Base-by-base conservation (phyloP, 495 filamentous ascomycete genomes). In the Achaetomiella virescens region DNA sequence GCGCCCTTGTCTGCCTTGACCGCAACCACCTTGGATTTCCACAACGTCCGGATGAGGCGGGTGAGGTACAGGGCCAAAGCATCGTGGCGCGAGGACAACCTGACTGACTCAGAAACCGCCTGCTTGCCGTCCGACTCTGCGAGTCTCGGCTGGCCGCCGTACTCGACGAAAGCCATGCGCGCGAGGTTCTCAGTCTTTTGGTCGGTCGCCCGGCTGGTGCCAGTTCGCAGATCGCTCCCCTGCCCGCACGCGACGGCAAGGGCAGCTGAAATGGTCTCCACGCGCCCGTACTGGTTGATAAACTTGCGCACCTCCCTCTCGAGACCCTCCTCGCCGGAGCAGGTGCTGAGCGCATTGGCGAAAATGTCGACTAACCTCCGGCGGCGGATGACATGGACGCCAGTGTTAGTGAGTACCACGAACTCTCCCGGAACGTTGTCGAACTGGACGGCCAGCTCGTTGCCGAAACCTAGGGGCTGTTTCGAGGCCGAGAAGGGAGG, bases 161-260 rank as follows among this genome's bases (percentile, higher is more conserved):
- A 88, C 46, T 91, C 90, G 53, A 97, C 89, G 64, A 95, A 97
- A 4, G 84, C 87, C 62, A 86, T 86, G 55, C 90, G 82, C 6
- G 93, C 93, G 43, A 83, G 80, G 60, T 93, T 89, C 20, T 92
- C 74, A 20, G 95, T 85, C 36, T 87, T 79, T 1, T 87, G 86
- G 62, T 97, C 93, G n/a, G 81, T 85, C 0, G 90, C 75, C 46
- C 89, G 82, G 22, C 81, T 77, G 51, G 90, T 87, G 0, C 84
- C 77, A 0, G 83, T 82, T 11, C 75, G 70, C 42, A 91, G 78
- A 61, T 92, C 90, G 21, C 84, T 80, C 17, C 88, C 90, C 67
- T 96, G 90, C 12, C 92, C 90, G 67, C 93, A 99, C 14, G 91
- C 91, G n/a, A 97, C 93, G 9, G 95, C 95, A 20, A 99, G 77